Conservation (phyloP, 2,329 filamentous ascomycete genomes). For the Aphanoascus verrucosus region DNA sequence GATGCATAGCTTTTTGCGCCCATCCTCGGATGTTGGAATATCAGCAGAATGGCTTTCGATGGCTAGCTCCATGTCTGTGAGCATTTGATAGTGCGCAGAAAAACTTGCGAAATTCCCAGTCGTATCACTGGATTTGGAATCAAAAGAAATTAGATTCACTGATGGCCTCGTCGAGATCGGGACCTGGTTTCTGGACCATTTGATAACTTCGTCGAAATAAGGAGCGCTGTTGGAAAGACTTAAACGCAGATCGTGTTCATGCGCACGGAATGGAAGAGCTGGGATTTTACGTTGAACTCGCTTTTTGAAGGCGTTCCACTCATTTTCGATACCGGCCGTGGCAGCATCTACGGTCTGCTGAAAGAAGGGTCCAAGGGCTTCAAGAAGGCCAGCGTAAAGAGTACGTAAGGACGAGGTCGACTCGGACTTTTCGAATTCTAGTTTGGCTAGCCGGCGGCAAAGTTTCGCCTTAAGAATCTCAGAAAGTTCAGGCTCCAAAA, state of each 20-base stretch:
- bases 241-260: neutral
- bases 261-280: neutral
- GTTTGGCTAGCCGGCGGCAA: conserved; percentile 32
- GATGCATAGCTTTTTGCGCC: neutral
- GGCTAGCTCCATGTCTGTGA: neutral
- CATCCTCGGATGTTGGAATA: neutral
- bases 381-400: neutral
- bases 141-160: neutral
- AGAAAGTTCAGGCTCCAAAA: conserved; percentile 22
- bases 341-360: neutral
- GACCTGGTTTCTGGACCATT: neutral
- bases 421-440: conserved; percentile 17
- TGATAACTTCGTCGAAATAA: neutral
- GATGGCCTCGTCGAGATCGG: neutral
- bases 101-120: neutral
- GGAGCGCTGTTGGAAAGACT: conserved; percentile 1
- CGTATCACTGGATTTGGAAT: neutral
- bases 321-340: neutral
- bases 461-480: conserved; percentile 36
- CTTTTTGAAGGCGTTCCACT: conserved; percentile 4
- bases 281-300: neutral
- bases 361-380: neutral
- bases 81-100: neutral
- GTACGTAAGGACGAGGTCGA: neutral
- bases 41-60: neutral